phyloP scores from a whole-genome alignment of 169 alveolate species.

The Eimeria maxima region DNA sequence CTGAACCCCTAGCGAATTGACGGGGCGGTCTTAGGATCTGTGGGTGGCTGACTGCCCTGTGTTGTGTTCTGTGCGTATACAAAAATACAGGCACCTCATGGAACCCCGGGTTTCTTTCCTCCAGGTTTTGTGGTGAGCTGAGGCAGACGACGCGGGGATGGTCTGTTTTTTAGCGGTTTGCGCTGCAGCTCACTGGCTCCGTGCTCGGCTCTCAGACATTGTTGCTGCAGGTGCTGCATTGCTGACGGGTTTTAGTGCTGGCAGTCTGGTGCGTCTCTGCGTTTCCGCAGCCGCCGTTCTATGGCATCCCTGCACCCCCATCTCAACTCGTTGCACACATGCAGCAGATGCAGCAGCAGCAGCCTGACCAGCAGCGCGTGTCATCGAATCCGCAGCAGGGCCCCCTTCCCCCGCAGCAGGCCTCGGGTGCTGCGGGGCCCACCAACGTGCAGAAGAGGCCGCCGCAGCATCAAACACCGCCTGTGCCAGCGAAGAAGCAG shows the following conservation, averaged over 20 bases:
- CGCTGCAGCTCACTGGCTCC: neutral
- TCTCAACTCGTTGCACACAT: slow-evolving; percentile 60
- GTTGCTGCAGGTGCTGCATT: neutral
- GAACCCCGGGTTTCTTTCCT: slow-evolving; percentile 34
- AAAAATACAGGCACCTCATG: slow-evolving; percentile 32
- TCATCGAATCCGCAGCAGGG: slow-evolving; percentile 15
- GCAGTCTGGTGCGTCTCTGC: neutral
- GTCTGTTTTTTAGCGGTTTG: neutral
- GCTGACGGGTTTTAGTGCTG: neutral
- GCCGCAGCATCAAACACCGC: slow-evolving; percentile 30
- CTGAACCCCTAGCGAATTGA: neutral
- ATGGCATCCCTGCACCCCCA: slow-evolving; percentile 49
- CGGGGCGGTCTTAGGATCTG: neutral
- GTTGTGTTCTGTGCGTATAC: neutral
- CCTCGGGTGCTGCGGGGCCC: slow-evolving; percentile 18
- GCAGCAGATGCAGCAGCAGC: slow-evolving; percentile 64
- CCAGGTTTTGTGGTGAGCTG: slow-evolving; percentile 49
- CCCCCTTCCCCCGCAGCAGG: neutral
- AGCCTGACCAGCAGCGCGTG: slow-evolving; percentile 24
- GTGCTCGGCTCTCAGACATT: neutral
- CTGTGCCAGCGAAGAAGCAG: slow-evolving; percentile 29
- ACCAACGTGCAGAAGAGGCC: slow-evolving; percentile 42
- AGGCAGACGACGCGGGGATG: neutral
- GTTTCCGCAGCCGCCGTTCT: slow-evolving; percentile 46
- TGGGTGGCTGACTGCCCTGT: neutral